Conservation (phyloP, 768 basidiomycete species). For the Pulveroboletus sp. region DNA sequence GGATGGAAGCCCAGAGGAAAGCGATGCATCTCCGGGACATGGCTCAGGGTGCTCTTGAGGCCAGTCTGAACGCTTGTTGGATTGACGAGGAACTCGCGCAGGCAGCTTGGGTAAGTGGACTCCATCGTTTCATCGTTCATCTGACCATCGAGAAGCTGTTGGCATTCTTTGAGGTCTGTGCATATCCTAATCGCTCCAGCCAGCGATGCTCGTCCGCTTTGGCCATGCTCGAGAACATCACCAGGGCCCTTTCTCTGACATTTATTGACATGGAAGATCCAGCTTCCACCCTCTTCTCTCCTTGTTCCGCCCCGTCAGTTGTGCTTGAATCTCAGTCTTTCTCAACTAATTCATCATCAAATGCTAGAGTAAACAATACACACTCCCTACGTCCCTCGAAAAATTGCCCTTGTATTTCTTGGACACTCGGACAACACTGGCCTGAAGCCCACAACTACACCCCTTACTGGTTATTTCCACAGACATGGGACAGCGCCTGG, state of each 20-base stretch:
- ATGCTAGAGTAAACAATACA: not conserved
- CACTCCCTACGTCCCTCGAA: slow-evolving; percentile 9
- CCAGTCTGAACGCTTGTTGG: slow-evolving; percentile 69
- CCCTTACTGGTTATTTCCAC: slow-evolving; percentile 59
- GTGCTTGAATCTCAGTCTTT: slow-evolving; percentile 9
- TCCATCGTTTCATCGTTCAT: slow-evolving; percentile 1
- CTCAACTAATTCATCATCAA: not conserved
- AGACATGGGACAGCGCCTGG: slow-evolving; percentile 59
- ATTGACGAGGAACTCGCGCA: slow-evolving; percentile 71
- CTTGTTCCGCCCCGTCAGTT: slow-evolving; percentile 48
- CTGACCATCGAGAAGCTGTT: slow-evolving; percentile 45
- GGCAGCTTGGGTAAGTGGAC: slow-evolving; percentile 64
- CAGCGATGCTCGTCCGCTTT: slow-evolving; percentile 54
- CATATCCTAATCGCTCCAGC: slow-evolving; percentile 57
- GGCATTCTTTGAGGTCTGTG: slow-evolving; percentile 67
- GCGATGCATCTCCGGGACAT: slow-evolving; percentile 61
- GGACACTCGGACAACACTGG: slow-evolving; percentile 53
- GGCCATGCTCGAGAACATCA: slow-evolving; percentile 61
- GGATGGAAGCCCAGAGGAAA: slow-evolving; percentile 47
- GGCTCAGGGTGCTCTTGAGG: slow-evolving; percentile 67
- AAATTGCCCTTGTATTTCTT: slow-evolving; percentile 45
- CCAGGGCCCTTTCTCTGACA: slow-evolving; percentile 58
- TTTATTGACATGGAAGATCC: slow-evolving; percentile 57
- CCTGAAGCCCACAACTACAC: slow-evolving; percentile 47
- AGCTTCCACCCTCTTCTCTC: slow-evolving; percentile 44